These are phyloP conservation scores for Aspergillus bridgeri DNA, from an alignment of 495 filamentous ascomycete genomes.

Conservation along the genomic window DNA sequence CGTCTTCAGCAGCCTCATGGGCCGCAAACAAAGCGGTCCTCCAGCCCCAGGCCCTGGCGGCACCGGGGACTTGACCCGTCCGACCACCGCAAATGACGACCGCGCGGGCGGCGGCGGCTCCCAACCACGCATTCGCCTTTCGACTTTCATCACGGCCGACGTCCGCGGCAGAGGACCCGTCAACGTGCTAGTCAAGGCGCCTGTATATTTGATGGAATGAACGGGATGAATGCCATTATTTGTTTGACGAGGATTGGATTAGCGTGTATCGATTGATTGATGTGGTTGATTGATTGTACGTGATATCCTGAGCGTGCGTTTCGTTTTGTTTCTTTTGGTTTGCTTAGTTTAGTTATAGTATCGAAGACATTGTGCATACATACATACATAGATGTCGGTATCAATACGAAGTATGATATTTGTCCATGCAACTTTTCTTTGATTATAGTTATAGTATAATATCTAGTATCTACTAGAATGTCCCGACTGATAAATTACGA, in stretches of 20 bases:
- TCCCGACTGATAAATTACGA: constrained; percentile 55
- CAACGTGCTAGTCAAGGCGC: constrained; percentile 82
- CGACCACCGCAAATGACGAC: constrained; percentile 11
- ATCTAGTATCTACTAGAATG: constrained; percentile 22
- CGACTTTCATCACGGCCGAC: constrained; percentile 82
- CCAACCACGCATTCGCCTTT: constrained; percentile 49
- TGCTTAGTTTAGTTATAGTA: neutral
- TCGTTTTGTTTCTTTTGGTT: neutral
- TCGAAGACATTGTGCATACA: neutral
- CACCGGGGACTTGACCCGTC: constrained; percentile 5
- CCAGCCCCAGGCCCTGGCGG: constrained; percentile 8
- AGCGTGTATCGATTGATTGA: neutral
- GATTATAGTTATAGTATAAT: too few species aligned
- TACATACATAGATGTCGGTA: neutral
- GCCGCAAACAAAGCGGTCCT: constrained; percentile 25
- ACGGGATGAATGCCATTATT: neutral
- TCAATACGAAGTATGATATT: neutral
- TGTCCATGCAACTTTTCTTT: too few species aligned
- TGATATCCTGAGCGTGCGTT: neutral
- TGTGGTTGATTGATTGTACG: neutral
- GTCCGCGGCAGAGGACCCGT: constrained; percentile 59
- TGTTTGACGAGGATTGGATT: neutral
- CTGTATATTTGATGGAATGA: constrained; percentile 70
- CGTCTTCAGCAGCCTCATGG: constrained; percentile 50
- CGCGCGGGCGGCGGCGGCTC: constrained; percentile 11